Conservation (phyloP, 805 yeast genomes). For the Blastobotrys parvus region DNA sequence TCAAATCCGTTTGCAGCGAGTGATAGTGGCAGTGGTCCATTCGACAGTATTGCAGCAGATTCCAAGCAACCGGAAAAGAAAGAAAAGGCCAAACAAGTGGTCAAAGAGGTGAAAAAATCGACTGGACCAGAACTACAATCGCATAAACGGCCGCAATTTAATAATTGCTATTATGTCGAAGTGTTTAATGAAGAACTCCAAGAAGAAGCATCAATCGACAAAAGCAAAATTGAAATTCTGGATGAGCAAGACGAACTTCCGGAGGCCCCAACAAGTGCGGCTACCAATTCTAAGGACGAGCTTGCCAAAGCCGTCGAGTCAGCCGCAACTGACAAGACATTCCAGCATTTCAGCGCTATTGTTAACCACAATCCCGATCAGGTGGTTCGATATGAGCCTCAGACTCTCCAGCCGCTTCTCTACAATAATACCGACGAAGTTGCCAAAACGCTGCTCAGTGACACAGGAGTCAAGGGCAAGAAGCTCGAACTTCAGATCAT, state of each 20-base stretch:
- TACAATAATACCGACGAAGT: slow-evolving; percentile 57
- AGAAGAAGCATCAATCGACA: slow-evolving; percentile 38
- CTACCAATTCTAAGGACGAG: slow-evolving; percentile 9
- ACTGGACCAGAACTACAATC: neutral
- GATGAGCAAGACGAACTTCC: slow-evolving; percentile 21
- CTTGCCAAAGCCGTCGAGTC: slow-evolving; percentile 13
- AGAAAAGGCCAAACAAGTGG: neutral
- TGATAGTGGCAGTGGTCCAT: slow-evolving; percentile 12
- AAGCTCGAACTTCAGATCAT: slow-evolving; percentile 79
- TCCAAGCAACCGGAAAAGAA: neutral
- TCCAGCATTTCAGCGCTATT: slow-evolving; percentile 67
- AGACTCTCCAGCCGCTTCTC: slow-evolving; percentile 60
- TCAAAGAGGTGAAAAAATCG: too few species aligned
- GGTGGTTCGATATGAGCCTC: slow-evolving; percentile 75
- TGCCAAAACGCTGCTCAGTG: slow-evolving; percentile 35
- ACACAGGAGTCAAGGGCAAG: slow-evolving; percentile 37
- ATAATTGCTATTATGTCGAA: slow-evolving; percentile 57
- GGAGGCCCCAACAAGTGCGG: slow-evolving; percentile 17
- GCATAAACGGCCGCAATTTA: slow-evolving; percentile 21
- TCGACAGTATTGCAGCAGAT: slow-evolving; percentile 4
- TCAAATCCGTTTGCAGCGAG: slow-evolving; percentile 12
- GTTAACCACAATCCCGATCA: slow-evolving; percentile 81
- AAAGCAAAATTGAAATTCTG: slow-evolving; percentile 35
- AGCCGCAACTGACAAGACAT: slow-evolving; percentile 54
- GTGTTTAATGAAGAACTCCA: slow-evolving; percentile 56